These are phyloP conservation scores for Nakaseomyces kungkrabaensis DNA, from an alignment of 1,139 yeast species.

Conservation along the genomic window DNA sequence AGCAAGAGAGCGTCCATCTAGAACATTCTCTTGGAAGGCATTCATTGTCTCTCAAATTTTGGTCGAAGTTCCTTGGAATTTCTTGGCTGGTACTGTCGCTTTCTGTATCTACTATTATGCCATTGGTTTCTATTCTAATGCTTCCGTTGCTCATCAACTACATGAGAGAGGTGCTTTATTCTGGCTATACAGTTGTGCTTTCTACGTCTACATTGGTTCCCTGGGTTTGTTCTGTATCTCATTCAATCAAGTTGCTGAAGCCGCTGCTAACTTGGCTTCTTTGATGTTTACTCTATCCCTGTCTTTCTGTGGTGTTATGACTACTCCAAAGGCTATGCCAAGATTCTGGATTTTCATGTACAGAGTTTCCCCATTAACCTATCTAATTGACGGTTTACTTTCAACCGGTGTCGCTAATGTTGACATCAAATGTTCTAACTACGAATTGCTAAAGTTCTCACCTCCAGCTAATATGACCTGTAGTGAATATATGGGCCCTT, in stretches of 20 bases:
- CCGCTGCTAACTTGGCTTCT: conserved; percentile 59
- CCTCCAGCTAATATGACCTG: conserved; percentile 46
- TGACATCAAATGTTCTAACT: conserved; percentile 36
- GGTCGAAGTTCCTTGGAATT: conserved; percentile 66
- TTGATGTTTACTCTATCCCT: conserved; percentile 56
- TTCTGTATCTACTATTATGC: conserved; percentile 76
- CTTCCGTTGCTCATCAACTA: conserved; percentile 40
- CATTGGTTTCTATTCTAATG: conserved; percentile 52
- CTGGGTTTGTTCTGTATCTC: conserved; percentile 48
- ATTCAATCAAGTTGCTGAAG: conserved; percentile 49
- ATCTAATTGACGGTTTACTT: conserved; percentile 41
- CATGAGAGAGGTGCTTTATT: conserved; percentile 52
- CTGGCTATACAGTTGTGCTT: conserved; percentile 45
- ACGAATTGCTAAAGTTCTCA: conserved; percentile 36
- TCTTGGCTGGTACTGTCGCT: conserved; percentile 49
- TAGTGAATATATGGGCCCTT: conserved; percentile 39
- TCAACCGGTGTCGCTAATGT: conserved; percentile 43
- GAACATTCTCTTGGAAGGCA: conserved; percentile 50
- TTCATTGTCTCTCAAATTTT: conserved; percentile 48
- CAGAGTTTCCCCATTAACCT: conserved; percentile 54
- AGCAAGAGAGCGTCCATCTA: conserved; percentile 72
- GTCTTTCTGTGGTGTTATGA: conserved; percentile 74
- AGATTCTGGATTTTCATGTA: conserved; percentile 52
- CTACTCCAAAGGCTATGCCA: conserved; percentile 43
- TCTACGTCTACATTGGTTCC: conserved; percentile 49